Base-by-base conservation (phyloP, 306 rosid genomes). In the Echinosophora koreensis region DNA sequence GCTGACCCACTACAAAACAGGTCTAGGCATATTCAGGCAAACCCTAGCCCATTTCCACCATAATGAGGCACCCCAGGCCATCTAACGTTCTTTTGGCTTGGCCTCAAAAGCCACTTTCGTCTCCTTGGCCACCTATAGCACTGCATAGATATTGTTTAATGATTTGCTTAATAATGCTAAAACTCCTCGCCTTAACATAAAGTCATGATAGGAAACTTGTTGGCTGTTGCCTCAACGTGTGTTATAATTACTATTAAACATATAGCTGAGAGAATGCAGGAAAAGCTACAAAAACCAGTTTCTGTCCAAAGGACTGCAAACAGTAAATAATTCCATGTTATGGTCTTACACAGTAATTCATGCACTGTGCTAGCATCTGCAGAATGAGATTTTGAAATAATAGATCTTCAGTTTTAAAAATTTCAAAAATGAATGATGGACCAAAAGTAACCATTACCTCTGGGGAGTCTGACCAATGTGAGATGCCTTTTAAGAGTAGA, bases 391-490 rank as follows among this genome's bases (percentile, higher is more conserved):
- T 55, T 73, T 8, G 14, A 44, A 17, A 65, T 32, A 16, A 58
- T 60, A 35, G 37, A 18, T 27, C 66, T 71, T 50, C 2, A n/a
- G 30, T 28, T 70, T 61, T 44, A 38, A 11, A 70, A 61, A 47
- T 73, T 62, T 35, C 22, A 30, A 59, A 55, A 35, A 37, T 22
- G 49, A 11, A 67, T 67, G 10, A 11, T 34, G 22, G 38, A 62
- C 59, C 17, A 27, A 42, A 63, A 62, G 9, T 27, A 49, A 44
- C 14, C 49, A 76, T 51, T 90, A 96, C 99, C 96, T 96, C 99
- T 13, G 98, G 99, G 83, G 89, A 92, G 79, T 96, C 99, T 11
- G 91, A 84, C 98, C 98, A 95, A 35, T 92, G 95, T 3, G 94
- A 88, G 87, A 95, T 87, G 84, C 98, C 97, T 86, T 87, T 91